Conservation (phyloP, 106 monocot species). For the Dendrobium nobile region DNA sequence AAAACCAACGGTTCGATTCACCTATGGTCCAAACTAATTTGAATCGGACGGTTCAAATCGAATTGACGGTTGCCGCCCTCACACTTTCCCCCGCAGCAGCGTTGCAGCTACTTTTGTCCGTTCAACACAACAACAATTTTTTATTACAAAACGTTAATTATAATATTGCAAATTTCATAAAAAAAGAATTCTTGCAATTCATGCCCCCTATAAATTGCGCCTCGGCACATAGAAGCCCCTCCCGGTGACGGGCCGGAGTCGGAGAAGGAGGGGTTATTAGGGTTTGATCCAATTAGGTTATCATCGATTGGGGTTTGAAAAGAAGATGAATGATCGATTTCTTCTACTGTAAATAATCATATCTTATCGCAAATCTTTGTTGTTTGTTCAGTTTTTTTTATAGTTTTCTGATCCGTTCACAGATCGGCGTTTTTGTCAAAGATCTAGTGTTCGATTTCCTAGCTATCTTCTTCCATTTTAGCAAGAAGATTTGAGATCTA, state of each 20-base stretch:
- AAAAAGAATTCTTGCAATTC: not conserved
- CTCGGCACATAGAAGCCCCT: not conserved
- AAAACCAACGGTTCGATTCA: not conserved
- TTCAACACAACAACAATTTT: not conserved
- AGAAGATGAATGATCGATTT: not conserved
- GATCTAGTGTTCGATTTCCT: slow-evolving; percentile 2
- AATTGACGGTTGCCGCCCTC: slow-evolving; percentile 1
- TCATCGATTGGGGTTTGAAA: not conserved
- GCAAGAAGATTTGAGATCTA: slow-evolving; percentile 8
- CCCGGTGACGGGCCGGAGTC: not conserved
- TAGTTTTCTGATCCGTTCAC: not conserved
- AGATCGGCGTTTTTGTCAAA: slow-evolving; percentile 5
- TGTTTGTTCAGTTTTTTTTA: not conserved
- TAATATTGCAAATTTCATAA: not conserved
- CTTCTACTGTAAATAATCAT: not conserved
- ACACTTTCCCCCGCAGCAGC: not conserved
- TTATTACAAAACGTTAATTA: not conserved
- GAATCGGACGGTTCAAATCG: not conserved
- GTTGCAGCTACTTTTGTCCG: not conserved
- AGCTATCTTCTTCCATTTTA: slow-evolving; percentile 1
- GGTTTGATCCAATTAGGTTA: too few species aligned
- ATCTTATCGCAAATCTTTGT: not conserved
- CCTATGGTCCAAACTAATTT: not conserved
- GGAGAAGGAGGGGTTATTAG: not conserved
- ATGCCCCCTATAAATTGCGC: not conserved